phyloP scores from a whole-genome alignment of 192 early-diverging fungal genomes.

The Rhizophagus prolifer region DNA sequence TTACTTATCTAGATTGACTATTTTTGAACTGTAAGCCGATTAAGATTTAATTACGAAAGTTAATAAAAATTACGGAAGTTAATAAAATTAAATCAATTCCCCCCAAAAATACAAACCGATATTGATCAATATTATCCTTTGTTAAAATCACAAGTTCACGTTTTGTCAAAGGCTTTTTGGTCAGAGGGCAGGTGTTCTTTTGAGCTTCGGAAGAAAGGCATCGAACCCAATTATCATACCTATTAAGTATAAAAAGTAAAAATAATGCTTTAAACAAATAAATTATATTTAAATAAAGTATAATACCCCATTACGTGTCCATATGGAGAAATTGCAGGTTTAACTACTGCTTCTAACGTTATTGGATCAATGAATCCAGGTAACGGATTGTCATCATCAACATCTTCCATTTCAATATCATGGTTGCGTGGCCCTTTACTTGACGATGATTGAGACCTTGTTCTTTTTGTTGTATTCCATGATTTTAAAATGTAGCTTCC shows the following conservation, averaged over 20 bases:
- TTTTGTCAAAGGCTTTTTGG: conserved; percentile 90
- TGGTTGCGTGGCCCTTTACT: not conserved
- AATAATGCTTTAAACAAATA: not conserved
- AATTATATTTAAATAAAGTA: not conserved
- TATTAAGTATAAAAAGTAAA: conserved; percentile 15
- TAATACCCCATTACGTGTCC: conserved; percentile 85
- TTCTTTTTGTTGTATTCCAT: conserved; percentile 62
- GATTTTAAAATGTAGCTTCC: conserved; percentile 62
- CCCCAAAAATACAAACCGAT: conserved; percentile 41
- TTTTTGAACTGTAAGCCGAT: not conserved
- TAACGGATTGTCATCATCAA: conserved; percentile 73
- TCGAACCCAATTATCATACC: conserved; percentile 79
- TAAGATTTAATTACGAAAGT: not conserved
- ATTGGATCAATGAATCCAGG: conserved; percentile 94
- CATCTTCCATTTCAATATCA: conserved; percentile 34
- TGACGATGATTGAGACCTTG: conserved; percentile 44
- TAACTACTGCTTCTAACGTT: conserved; percentile 84
- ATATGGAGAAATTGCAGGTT: conserved; percentile 93
- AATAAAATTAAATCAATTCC: not conserved
- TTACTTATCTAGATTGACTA: not conserved
- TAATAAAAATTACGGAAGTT: not conserved
- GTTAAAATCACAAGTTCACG: conserved; percentile 82
- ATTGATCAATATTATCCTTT: conserved; percentile 79
- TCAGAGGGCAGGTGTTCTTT: conserved; percentile 89
- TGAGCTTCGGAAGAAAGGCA: conserved; percentile 78